These are phyloP conservation scores for Ophiocordyceps camponoti-floridani DNA, from an alignment of 2,329 filamentous ascomycete genomes.

Conservation along the genomic window DNA sequence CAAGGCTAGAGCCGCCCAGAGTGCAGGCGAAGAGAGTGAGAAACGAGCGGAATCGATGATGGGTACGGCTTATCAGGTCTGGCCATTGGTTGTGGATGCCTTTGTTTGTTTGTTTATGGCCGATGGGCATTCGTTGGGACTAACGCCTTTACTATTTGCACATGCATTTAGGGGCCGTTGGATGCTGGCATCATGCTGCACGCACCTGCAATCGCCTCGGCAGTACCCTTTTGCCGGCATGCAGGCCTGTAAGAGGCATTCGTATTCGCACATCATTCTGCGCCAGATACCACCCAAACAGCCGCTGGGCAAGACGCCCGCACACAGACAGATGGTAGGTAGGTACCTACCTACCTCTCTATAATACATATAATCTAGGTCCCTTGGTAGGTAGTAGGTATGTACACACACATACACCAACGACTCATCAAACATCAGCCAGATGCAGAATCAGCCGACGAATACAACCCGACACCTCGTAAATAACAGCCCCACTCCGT, in stretches of 20 bases:
- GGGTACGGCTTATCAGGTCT: constrained; percentile 1
- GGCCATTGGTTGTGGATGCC: neutral
- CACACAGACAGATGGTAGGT: neutral
- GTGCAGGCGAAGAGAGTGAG: neutral
- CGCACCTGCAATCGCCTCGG: neutral
- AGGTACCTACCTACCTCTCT: neutral
- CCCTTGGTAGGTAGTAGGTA: too few relatives aligned
- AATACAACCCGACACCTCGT: too few relatives aligned
- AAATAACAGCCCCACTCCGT: neutral
- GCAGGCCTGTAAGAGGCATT: neutral
- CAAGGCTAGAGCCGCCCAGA: neutral
- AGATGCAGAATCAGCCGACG: too few relatives aligned
- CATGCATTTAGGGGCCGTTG: neutral
- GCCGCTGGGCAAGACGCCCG: neutral
- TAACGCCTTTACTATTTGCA: neutral
- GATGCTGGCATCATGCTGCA: neutral
- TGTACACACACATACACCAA: neutral
- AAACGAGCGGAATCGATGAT: constrained; percentile 1
- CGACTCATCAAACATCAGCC: too few relatives aligned
- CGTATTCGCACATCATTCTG: neutral
- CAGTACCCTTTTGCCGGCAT: neutral
- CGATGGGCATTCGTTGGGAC: neutral
- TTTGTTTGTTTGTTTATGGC: constrained; percentile 18
- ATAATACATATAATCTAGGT: too few relatives aligned
- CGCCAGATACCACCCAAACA: too few relatives aligned